Base-by-base conservation (phyloP, 495 filamentous ascomycete genomes). In the Cryomyces minteri region DNA sequence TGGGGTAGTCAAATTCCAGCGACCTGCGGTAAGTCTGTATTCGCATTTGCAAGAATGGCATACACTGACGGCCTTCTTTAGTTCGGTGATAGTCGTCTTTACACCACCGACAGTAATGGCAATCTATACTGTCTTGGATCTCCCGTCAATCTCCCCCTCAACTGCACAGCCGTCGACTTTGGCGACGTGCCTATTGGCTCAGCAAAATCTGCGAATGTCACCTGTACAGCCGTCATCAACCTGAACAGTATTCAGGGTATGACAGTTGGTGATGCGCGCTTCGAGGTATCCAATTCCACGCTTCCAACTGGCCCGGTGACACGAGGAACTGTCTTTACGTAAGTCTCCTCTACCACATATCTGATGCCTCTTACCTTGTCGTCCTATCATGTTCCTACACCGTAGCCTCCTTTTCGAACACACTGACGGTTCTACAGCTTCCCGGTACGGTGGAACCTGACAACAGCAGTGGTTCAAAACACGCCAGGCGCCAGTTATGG, bases 131-230 rank as follows among this genome's bases (percentile, higher is more conserved):
- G 56, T 2, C 54, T 62, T 36, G 65, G 65, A 9, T 60, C 58
- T 14, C 63, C 64, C 0, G 54, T 63, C 12, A 66, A 63, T 46
- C 53, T 63, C 48, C 61, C 65, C 0, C 48, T 66, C 28, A 58
- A 61, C 31, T 66, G 63, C 40, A 43, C 51, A 6, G 12, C 41
- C 48, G 63, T 66, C 30, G 47, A 65, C 32, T 74, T 72, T 52
- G 70, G 70, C 6, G 50, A 51, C 8, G 55, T 67, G 6, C 39
- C 58, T 4, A 50, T 68, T 14, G 60, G 58, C 6, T 47, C 45
- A 4, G 49, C 53, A 11, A 52, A 40, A n/a, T 59, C 53, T 2
- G 25, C 48, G 32, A 55, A 47, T 11, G 50, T 66, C 25, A 60
- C 50, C 10, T 68, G 65, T 48, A 63, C 51, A 4, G 56, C 58